phyloP scores from a whole-genome alignment of 805 yeast genomes.

The Nakazawaea populi region DNA sequence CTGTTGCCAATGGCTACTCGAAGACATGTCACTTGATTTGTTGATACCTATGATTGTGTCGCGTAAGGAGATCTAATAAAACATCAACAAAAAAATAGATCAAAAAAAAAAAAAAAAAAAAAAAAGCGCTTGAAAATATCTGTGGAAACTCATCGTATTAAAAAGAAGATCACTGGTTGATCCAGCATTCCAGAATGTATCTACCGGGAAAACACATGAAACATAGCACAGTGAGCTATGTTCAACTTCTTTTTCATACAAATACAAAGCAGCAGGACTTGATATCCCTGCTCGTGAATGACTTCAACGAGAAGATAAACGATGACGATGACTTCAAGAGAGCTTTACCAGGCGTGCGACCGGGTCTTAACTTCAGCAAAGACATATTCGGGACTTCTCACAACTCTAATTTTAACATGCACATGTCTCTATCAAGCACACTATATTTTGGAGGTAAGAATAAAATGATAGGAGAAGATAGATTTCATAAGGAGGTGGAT shows the following conservation, averaged over 20 bases:
- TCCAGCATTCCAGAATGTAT: neutral
- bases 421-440: constrained; percentile 1
- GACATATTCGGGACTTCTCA: neutral
- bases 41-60: neutral
- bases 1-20: neutral
- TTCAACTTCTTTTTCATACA: constrained; percentile 1
- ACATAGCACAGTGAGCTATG: neutral
- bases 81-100: neutral
- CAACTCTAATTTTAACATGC: constrained; percentile 1
- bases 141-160: too few species aligned
- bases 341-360: neutral
- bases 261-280: neutral
- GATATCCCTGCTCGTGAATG: neutral
- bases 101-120: neutral
- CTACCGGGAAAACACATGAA: neutral
- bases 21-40: neutral
- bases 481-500: neutral
- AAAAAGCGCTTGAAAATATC: neutral
- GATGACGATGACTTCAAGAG: neutral
- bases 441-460: neutral
- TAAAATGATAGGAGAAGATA: neutral
- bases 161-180: neutral
- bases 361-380: neutral
- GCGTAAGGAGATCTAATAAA: neutral
- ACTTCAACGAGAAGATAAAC: neutral